These are phyloP conservation scores for Abrus pulchellus DNA, from an alignment of 306 rosid genomes.

Conservation along the genomic window DNA sequence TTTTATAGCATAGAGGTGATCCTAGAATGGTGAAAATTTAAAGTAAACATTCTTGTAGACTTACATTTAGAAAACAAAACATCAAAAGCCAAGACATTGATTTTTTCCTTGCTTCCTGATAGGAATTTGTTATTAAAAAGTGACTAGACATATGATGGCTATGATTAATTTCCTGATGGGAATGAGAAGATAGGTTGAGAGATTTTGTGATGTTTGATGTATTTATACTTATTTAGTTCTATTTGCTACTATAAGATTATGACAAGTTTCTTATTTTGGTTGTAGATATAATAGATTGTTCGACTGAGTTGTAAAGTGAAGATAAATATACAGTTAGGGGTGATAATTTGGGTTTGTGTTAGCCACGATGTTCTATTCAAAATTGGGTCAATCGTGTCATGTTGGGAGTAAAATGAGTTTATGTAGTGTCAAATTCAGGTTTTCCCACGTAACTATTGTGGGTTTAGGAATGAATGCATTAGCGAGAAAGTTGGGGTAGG, in stretches of 20 bases:
- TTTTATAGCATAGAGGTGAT: not conserved
- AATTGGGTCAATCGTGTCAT: not conserved
- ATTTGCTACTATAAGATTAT: slow-evolving; percentile 8
- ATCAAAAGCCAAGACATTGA: not conserved
- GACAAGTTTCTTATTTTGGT: slow-evolving; percentile 24
- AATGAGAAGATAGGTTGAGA: slow-evolving; percentile 1
- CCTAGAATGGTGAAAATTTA: not conserved
- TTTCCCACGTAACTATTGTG: not conserved
- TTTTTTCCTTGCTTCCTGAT: not conserved
- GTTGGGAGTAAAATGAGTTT: not conserved
- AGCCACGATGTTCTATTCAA: not conserved
- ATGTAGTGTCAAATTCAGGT: not conserved
- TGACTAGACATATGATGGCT: not conserved
- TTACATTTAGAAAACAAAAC: not conserved
- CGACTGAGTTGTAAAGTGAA: slow-evolving; percentile 11
- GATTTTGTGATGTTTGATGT: slow-evolving; percentile 34
- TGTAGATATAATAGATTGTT: slow-evolving; percentile 19
- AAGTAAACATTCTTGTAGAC: not conserved
- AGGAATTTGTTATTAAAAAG: not conserved
- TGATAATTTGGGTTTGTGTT: not conserved
- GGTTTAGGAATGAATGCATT: not conserved
- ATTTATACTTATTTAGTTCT: not conserved
- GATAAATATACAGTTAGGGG: not conserved
- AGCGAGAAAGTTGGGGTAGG: not conserved
- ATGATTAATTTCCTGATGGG: not conserved